Conservation (phyloP, 106 monocot species). For the Dendrobium catenatum region DNA sequence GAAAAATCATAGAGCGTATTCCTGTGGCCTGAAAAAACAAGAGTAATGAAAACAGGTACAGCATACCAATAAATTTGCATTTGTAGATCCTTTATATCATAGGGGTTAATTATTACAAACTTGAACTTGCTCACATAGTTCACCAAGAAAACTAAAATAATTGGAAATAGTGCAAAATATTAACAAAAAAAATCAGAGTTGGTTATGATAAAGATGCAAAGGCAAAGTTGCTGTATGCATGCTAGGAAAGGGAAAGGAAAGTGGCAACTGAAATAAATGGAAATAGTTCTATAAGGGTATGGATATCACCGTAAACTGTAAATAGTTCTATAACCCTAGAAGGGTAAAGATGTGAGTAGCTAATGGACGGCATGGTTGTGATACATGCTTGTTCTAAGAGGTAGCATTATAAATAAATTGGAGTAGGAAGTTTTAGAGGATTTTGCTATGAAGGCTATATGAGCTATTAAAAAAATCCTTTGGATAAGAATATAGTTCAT, state of each 20-base stretch:
- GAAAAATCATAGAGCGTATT: constrained; percentile 74
- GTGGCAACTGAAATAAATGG: not conserved
- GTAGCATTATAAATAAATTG: too few relatives aligned
- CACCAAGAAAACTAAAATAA: too few relatives aligned
- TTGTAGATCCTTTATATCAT: not conserved
- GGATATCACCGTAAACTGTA: not conserved
- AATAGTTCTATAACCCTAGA: too few relatives aligned
- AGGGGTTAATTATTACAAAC: not conserved
- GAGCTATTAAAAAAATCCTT: too few relatives aligned
- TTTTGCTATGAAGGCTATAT: too few relatives aligned
- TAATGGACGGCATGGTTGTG: not conserved
- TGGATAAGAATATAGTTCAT: too few relatives aligned
- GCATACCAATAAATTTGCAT: not conserved
- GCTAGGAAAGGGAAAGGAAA: not conserved
- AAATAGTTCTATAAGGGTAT: not conserved
- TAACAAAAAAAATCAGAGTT: not conserved
- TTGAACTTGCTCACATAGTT: not conserved
- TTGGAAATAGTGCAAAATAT: too few relatives aligned
- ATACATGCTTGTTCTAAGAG: too few relatives aligned
- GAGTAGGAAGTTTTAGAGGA: too few relatives aligned
- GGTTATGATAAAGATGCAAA: not conserved
- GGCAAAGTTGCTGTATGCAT: not conserved
- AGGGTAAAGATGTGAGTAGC: not conserved
- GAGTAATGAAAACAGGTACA: constrained; percentile 1
- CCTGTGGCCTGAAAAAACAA: constrained; percentile 42